Evolutionary conservation across 345 rosid genomes (phyloP).

Genomic region (Brassica juncea): DNA sequence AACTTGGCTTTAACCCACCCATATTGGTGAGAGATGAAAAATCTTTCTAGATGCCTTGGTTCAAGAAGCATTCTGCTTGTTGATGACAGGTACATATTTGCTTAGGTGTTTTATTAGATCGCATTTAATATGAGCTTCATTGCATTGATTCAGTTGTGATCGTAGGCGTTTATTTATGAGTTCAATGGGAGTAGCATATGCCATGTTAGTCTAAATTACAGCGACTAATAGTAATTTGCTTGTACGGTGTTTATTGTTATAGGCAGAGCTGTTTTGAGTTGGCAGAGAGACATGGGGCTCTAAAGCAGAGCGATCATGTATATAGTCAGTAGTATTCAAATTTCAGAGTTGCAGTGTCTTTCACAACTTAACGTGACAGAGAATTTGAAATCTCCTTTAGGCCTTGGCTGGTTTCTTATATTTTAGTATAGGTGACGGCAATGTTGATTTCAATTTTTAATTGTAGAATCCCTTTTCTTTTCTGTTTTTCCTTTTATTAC

Average conservation of each 20-base stretch:
- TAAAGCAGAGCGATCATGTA: neutral
- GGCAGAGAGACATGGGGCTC: neutral
- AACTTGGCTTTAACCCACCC: slow-evolving; percentile 6
- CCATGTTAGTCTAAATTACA: neutral
- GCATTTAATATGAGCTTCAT: neutral
- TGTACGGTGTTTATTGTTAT: neutral
- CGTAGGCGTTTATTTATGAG: neutral
- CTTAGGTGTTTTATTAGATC: neutral
- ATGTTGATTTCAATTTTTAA: no score
- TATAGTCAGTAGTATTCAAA: neutral
- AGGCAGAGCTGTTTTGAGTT: neutral
- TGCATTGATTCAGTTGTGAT: slow-evolving; percentile 13
- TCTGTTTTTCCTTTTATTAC: neutral
- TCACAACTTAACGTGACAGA: neutral
- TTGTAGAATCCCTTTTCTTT: no score
- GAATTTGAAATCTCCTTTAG: neutral
- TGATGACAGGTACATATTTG: slow-evolving; percentile 15
- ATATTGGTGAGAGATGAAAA: slow-evolving; percentile 18
- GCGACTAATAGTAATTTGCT: neutral
- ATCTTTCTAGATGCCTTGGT: neutral
- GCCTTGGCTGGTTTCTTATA: neutral
- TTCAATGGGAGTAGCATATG: neutral
- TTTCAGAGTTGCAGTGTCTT: neutral
- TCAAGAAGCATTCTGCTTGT: slow-evolving; percentile 16
- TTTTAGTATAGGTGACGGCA: no score